phyloP scores from a whole-genome alignment of 768 basidiomycete species.

The Leccinum pellstonianum region DNA sequence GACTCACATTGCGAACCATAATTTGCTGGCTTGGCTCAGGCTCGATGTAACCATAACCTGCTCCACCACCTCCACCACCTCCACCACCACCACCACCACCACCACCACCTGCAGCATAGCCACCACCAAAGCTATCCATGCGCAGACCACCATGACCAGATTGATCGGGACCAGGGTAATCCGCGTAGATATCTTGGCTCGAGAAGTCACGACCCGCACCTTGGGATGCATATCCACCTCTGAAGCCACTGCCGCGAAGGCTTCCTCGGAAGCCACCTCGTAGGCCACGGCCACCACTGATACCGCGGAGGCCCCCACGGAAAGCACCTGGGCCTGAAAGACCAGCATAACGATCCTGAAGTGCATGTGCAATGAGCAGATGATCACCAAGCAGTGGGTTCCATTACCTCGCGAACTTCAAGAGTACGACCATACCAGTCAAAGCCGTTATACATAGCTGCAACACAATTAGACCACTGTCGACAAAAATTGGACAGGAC shows the following conservation, averaged over 20 bases:
- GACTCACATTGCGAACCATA: slow-evolving; percentile 94
- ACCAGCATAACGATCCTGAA: slow-evolving; percentile 84
- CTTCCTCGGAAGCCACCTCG: slow-evolving; percentile 35
- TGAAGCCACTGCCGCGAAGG: slow-evolving; percentile 56
- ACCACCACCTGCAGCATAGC: slow-evolving; percentile 35
- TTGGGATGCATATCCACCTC: slow-evolving; percentile 52
- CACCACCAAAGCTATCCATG: slow-evolving; percentile 38
- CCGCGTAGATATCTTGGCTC: slow-evolving; percentile 86
- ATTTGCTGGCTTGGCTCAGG: slow-evolving; percentile 95
- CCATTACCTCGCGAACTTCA: slow-evolving; percentile 87
- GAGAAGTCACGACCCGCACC: slow-evolving; percentile 71
- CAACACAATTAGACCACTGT: neutral
- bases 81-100: slow-evolving; percentile 37
- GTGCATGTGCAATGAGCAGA: neutral
- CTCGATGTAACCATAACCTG: slow-evolving; percentile 43
- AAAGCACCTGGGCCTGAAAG: slow-evolving; percentile 63
- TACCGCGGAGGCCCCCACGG: slow-evolving; percentile 50
- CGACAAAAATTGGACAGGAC: slow-evolving; percentile 29
- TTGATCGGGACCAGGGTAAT: slow-evolving; percentile 88
- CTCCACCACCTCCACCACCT: slow-evolving; percentile 41
- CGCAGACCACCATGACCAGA: slow-evolving; percentile 38
- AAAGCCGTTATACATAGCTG: slow-evolving; percentile 95
- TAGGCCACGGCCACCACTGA: slow-evolving; percentile 42
- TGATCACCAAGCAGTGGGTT: neutral
- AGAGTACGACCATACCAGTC: slow-evolving; percentile 96